Conservation (phyloP, 192 early-diverging fungal species). For the Umbelopsis sp. region DNA sequence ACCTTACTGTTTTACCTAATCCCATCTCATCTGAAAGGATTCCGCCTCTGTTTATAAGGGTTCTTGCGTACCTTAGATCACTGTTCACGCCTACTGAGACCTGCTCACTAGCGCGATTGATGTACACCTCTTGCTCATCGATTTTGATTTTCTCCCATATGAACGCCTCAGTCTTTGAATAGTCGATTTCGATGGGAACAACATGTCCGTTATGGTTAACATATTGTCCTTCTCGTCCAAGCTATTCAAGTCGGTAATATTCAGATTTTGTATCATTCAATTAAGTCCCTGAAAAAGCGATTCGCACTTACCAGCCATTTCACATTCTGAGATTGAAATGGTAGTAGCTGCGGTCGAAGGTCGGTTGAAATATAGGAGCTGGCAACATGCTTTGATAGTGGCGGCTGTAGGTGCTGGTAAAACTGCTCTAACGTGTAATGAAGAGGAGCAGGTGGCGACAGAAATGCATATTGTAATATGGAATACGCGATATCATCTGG, state of each 20-base stretch:
- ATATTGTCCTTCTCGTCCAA: conserved; percentile 8
- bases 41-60: conserved; percentile 33
- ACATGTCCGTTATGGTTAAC: not conserved
- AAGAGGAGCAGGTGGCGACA: conserved; percentile 3
- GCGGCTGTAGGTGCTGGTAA: conserved; percentile 24
- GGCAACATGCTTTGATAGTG: not conserved
- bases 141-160: conserved; percentile 13
- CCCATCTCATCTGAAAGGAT: conserved; percentile 66
- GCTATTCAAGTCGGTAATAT: not conserved
- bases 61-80: not conserved
- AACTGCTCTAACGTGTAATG: conserved; percentile 18
- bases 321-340: conserved; percentile 34
- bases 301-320: conserved; percentile 28
- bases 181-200: not conserved
- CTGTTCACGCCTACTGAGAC: not conserved
- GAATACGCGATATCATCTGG: not conserved
- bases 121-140: not conserved
- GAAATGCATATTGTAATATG: not conserved
- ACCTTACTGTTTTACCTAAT: conserved; percentile 69
- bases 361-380: not conserved
- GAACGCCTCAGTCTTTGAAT: not conserved
- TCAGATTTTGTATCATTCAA: too few relatives aligned
- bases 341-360: conserved; percentile 18
- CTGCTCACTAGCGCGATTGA: not conserved
- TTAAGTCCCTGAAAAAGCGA: not conserved